Evolutionary conservation across 1,139 yeast species (phyloP).

Genomic region (Nakaseomyces glabratus): DNA sequence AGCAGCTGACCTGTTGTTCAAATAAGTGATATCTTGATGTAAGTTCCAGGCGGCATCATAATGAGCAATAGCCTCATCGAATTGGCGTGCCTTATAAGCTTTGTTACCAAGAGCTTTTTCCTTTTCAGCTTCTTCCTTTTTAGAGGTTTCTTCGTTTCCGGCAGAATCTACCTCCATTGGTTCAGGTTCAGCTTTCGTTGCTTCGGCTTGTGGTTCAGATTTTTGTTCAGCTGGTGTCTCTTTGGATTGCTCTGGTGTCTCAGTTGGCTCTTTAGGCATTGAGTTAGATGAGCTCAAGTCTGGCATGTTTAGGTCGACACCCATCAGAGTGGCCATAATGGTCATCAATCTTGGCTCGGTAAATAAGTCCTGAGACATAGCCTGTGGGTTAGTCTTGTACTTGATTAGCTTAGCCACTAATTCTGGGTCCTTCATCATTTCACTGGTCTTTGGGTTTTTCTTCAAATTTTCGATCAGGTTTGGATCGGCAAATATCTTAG

Average conservation of each 20-base stretch:
- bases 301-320: constrained; percentile 57
- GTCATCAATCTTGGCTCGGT: constrained; percentile 84
- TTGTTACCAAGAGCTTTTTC: constrained; percentile 82
- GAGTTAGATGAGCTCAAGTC: constrained; percentile 24
- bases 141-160: constrained; percentile 27
- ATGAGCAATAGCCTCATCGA: constrained; percentile 83
- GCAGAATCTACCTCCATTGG: constrained; percentile 32
- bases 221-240: constrained; percentile 24
- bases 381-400: constrained; percentile 66
- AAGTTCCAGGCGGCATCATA: constrained; percentile 84
- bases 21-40: constrained; percentile 77
- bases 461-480: constrained; percentile 64
- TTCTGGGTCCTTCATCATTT: constrained; percentile 77
- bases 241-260: constrained; percentile 16
- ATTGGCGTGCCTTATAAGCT: constrained; percentile 76
- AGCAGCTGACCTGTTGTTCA: constrained; percentile 96
- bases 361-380: constrained; percentile 51
- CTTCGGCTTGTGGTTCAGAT: constrained; percentile 28
- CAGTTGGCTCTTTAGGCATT: constrained; percentile 30
- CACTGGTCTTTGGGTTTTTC: constrained; percentile 80
- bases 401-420: constrained; percentile 63
- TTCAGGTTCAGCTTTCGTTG: constrained; percentile 29
- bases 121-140: constrained; percentile 57
- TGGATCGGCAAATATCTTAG: constrained; percentile 74
- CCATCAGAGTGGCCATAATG: constrained; percentile 78